Conservation (phyloP, 208 protist species). For the Porcisia deanei region DNA sequence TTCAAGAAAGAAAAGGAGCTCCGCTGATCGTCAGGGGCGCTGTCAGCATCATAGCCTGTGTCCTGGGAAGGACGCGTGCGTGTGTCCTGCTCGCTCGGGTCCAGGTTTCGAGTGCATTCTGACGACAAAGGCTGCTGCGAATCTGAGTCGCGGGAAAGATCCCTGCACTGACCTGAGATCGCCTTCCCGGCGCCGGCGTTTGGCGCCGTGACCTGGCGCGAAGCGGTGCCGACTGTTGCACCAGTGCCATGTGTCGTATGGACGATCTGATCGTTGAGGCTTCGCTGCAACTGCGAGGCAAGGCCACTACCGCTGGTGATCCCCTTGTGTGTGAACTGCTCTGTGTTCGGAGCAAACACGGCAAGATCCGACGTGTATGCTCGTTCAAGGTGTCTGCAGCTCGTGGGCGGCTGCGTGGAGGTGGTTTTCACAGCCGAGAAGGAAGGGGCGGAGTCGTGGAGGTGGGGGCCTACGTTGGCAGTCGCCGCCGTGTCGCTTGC, state of each 20-base stretch:
- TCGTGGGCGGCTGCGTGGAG: constrained; percentile 3
- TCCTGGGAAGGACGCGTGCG: constrained; percentile 1
- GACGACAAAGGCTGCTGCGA: constrained; percentile 7
- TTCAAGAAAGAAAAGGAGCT: constrained; percentile 20
- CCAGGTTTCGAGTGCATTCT: constrained; percentile 6
- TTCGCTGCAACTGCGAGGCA: constrained; percentile 1
- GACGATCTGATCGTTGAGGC: background rate
- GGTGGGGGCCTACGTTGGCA: constrained; percentile 27
- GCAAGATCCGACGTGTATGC: constrained; percentile 4
- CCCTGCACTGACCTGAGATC: background rate
- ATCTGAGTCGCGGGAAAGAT: constrained; percentile 4
- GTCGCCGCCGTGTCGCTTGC: background rate
- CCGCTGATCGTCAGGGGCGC: constrained; percentile 11
- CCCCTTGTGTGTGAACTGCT: background rate
- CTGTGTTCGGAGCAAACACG: background rate
- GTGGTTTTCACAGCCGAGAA: constrained; percentile 11
- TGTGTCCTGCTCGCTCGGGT: background rate
- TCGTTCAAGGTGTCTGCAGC: background rate
- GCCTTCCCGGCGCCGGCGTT: background rate
- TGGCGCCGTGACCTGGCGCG: background rate
- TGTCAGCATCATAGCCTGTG: constrained; percentile 15
- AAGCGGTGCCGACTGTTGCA: background rate
- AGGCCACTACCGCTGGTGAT: constrained; percentile 6
- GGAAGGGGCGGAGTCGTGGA: constrained; percentile 15
- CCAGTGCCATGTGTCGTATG: constrained; percentile 1